Evolutionary conservation across 23 red algal genomes (phyloP).

Genomic region (Pyropia yezoensis): DNA sequence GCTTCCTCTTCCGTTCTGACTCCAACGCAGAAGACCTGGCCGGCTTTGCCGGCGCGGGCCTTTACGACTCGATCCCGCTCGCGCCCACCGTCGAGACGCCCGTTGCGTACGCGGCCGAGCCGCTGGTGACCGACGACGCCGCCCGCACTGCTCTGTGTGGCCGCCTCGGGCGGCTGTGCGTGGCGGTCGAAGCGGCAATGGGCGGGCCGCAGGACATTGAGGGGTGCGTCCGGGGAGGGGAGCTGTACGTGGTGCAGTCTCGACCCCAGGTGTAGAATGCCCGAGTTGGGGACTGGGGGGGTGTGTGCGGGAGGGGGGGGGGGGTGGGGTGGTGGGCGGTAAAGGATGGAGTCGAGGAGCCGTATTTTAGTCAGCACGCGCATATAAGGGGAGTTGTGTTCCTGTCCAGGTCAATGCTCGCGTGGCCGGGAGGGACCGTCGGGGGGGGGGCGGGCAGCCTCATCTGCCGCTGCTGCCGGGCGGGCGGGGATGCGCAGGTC

Average conservation of each 20-base stretch:
- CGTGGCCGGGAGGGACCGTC: no score
- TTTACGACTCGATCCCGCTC: slow-evolving; percentile 40
- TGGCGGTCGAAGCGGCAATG: slow-evolving; percentile 30
- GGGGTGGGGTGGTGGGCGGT: no score
- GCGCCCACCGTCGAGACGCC: slow-evolving; percentile 3
- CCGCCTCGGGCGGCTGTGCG: slow-evolving; percentile 15
- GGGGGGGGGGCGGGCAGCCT: no score
- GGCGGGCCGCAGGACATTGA: slow-evolving; percentile 62
- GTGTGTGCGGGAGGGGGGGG: no score
- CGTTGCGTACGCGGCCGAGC: slow-evolving; percentile 31
- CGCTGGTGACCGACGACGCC: slow-evolving; percentile 28
- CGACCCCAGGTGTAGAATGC: slow-evolving; percentile 14
- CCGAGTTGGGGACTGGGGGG: no score
- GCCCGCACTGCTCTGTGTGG: slow-evolving; percentile 18
- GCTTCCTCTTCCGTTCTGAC: slow-evolving; percentile 57
- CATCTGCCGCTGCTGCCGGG: no score
- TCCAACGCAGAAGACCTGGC: slow-evolving; percentile 67
- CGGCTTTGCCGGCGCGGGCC: slow-evolving; percentile 62
- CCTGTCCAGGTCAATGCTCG: no score
- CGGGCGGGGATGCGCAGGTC: no score
- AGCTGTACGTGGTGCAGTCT: slow-evolving; percentile 17
- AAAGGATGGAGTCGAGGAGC: no score
- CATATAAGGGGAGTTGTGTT: no score
- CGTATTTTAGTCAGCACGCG: no score
- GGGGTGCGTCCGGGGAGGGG: slow-evolving; percentile 11